A percentile compares a stretch with the other conserved stretches of the same genome.
These are phyloP conservation scores for Suillus brevipes DNA, from an alignment of 768 basidiomycete genomes.

Conservation along the genomic window DNA sequence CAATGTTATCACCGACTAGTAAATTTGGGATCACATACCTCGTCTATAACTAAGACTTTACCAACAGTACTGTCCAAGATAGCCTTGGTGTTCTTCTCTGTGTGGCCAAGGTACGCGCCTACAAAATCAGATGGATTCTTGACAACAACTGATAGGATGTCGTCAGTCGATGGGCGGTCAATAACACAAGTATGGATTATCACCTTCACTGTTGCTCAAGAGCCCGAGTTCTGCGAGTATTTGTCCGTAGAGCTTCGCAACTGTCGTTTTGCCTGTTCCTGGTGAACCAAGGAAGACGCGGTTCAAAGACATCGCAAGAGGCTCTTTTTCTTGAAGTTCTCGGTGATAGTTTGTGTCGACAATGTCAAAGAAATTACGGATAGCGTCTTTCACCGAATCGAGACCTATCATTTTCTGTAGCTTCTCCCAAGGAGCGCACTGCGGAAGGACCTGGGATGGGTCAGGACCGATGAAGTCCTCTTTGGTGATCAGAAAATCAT, in stretches of 20 bases:
- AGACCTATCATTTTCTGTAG: constrained; percentile 57
- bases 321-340: constrained; percentile 56
- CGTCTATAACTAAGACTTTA: constrained; percentile 72
- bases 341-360: constrained; percentile 58
- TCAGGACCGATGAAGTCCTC: constrained; percentile 69
- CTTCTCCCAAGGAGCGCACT: constrained; percentile 51
- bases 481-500: constrained; percentile 51
- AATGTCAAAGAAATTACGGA: constrained; percentile 46
- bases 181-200: constrained; percentile 5
- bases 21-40: constrained; percentile 37
- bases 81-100: constrained; percentile 63
- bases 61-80: constrained; percentile 60
- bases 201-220: constrained; percentile 75
- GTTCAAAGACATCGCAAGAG: constrained; percentile 56
- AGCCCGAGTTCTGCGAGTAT: constrained; percentile 60
- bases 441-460: constrained; percentile 47
- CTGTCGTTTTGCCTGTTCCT: constrained; percentile 72
- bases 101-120: constrained; percentile 57
- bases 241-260: constrained; percentile 65
- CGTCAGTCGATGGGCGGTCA: neutral
- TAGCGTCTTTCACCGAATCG: constrained; percentile 53
- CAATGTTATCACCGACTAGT: neutral
- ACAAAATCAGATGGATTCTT: constrained; percentile 73
- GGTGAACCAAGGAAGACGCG: constrained; percentile 67
- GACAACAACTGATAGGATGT: constrained; percentile 46